Evolutionary conservation across 495 filamentous ascomycete species (phyloP).

Genomic region (Astrothelium macrocarpum): DNA sequence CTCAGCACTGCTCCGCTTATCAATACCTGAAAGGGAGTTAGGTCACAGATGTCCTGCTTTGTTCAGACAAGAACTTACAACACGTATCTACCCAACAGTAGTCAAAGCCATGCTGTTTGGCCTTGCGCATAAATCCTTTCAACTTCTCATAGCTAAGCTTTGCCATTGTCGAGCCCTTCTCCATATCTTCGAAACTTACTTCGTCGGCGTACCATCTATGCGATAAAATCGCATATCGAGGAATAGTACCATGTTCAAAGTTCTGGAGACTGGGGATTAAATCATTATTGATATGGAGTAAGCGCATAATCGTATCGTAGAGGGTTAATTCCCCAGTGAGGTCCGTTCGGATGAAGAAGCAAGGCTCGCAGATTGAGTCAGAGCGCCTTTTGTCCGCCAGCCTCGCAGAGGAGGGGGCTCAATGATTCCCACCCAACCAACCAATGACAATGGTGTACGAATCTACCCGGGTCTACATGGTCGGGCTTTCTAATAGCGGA

Average conservation of each 20-base stretch:
- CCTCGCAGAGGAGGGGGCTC: too few species aligned
- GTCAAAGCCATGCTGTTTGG: background rate
- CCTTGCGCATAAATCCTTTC: background rate
- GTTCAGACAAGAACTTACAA: conserved; percentile 7
- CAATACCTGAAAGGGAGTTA: conserved; percentile 6
- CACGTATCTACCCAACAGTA: background rate
- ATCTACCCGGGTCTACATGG: too few species aligned
- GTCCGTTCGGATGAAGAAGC: too few species aligned
- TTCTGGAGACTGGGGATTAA: conserved; percentile 6
- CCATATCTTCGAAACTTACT: conserved; percentile 12
- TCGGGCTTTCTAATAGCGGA: too few species aligned
- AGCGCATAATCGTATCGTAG: too few species aligned
- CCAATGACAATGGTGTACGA: too few species aligned
- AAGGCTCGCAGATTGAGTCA: too few species aligned
- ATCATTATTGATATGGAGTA: conserved; percentile 8
- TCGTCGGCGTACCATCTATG: conserved; percentile 16
- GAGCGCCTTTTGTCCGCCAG: too few species aligned
- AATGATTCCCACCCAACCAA: too few species aligned
- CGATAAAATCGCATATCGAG: conserved; percentile 16
- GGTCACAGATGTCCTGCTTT: background rate
- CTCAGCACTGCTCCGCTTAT: conserved; percentile 11
- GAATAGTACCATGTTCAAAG: conserved; percentile 1
- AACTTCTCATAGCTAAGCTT: conserved; percentile 7
- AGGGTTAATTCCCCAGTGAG: too few species aligned
- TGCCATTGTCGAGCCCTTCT: background rate